phyloP scores from a whole-genome alignment of 1,284 basidiomycete species.

The Baeospora myosura region DNA sequence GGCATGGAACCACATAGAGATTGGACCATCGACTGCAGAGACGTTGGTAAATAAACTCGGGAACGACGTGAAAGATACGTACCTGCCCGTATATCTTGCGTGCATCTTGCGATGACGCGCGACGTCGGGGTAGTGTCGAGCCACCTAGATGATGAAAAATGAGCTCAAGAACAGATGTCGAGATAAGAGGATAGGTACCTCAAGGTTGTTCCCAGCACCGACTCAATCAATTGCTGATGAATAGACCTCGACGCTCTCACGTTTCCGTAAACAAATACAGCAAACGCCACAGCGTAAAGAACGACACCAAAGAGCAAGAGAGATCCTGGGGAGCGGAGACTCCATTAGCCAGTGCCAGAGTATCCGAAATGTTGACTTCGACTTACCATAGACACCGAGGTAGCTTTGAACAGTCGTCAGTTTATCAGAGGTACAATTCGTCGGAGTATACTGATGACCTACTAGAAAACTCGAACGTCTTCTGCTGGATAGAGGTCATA shows the following conservation, averaged over 20 bases:
- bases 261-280: constrained; percentile 14
- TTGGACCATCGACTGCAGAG: constrained; percentile 15
- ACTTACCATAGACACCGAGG: background rate
- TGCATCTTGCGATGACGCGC: constrained; percentile 38
- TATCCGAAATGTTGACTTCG: constrained; percentile 31
- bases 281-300: constrained; percentile 20
- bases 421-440: too few species aligned
- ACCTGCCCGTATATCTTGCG: constrained; percentile 36
- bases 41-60: background rate
- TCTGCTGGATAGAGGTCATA: constrained; percentile 24
- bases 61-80: background rate
- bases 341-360: constrained; percentile 19
- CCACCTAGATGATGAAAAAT: constrained; percentile 25
- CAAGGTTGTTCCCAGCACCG: constrained; percentile 19
- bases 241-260: constrained; percentile 16
- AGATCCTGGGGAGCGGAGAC: constrained; percentile 22
- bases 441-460: constrained; percentile 7
- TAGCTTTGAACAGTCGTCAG: too few species aligned
- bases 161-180: background rate
- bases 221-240: constrained; percentile 16
- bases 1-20: constrained; percentile 21
- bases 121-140: constrained; percentile 43
- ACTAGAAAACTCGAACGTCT: constrained; percentile 22
- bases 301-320: constrained; percentile 22
- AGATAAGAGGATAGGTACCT: constrained; percentile 10